Percentiles rank a stretch among this genome's conserved stretches.
Evolutionary conservation across 495 filamentous ascomycete species (phyloP).

Genomic region (Lepraria neglecta): DNA sequence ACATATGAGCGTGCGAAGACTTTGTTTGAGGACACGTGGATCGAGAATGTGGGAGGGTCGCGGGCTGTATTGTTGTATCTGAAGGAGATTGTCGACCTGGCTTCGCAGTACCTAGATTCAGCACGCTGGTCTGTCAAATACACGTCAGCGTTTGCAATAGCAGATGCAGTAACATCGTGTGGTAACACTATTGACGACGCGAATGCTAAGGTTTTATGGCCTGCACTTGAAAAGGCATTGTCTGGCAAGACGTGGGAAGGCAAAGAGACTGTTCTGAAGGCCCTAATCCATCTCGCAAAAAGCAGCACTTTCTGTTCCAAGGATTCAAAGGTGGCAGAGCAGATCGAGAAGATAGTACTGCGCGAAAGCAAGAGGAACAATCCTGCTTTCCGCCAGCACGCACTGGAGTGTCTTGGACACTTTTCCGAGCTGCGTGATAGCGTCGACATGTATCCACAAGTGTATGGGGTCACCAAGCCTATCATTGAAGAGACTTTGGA

Average conservation of each 20-base stretch:
- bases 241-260: slow-evolving; percentile 87
- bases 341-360: slow-evolving; percentile 56
- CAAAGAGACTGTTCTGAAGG: slow-evolving; percentile 82
- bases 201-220: slow-evolving; percentile 67
- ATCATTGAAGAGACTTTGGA: slow-evolving; percentile 51
- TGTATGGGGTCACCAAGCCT: slow-evolving; percentile 53
- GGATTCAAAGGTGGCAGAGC: slow-evolving; percentile 41
- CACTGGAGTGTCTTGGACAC: slow-evolving; percentile 63
- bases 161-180: slow-evolving; percentile 60
- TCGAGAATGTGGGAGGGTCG: slow-evolving; percentile 77
- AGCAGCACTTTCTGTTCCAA: slow-evolving; percentile 52
- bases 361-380: slow-evolving; percentile 92
- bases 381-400: slow-evolving; percentile 66
- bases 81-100: slow-evolving; percentile 68
- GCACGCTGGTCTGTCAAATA: slow-evolving; percentile 87
- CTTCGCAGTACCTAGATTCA: slow-evolving; percentile 60
- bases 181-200: slow-evolving; percentile 49
- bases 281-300: slow-evolving; percentile 71
- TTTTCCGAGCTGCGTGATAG: slow-evolving; percentile 58
- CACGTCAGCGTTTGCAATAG: slow-evolving; percentile 70
- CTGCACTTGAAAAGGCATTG: slow-evolving; percentile 69
- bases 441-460: slow-evolving; percentile 61
- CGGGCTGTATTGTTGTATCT: slow-evolving; percentile 77
- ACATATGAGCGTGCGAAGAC: slow-evolving; percentile 67
- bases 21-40: slow-evolving; percentile 76